Evolutionary conservation across 2,329 filamentous ascomycete genomes (phyloP).

Genomic region (Fusarium virguliforme): DNA sequence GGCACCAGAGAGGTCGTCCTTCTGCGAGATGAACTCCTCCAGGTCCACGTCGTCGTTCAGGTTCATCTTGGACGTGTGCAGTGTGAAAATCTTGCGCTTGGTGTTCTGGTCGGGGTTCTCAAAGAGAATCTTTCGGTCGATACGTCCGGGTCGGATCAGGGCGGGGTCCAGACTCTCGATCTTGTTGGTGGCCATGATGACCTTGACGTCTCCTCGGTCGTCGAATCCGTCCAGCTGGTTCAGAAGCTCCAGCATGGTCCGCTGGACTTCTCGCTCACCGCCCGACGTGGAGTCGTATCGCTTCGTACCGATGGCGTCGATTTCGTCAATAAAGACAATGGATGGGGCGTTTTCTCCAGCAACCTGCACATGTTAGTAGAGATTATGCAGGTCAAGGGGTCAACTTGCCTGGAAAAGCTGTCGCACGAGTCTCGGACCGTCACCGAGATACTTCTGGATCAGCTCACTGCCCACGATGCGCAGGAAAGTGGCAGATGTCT

Average conservation of each 20-base stretch:
- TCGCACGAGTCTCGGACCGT: slow-evolving; percentile 93
- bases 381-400: not conserved
- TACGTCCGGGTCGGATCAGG: slow-evolving; percentile 95
- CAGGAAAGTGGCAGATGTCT: slow-evolving; percentile 98
- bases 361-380: slow-evolving; percentile 67
- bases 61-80: slow-evolving; percentile 99
- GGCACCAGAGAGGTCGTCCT: slow-evolving; percentile 96
- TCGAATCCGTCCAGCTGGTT: slow-evolving; percentile 99
- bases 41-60: slow-evolving; percentile 97
- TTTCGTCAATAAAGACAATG: slow-evolving; percentile 99
- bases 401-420: slow-evolving; percentile 87
- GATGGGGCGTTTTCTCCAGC: slow-evolving; percentile 96
- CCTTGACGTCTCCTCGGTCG: slow-evolving; percentile 98
- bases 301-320: slow-evolving; percentile 98
- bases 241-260: slow-evolving; percentile 97
- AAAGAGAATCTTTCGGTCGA: slow-evolving; percentile 95
- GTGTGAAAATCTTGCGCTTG: slow-evolving; percentile 96
- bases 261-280: slow-evolving; percentile 96
- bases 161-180: slow-evolving; percentile 98
- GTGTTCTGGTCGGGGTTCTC: slow-evolving; percentile 85
- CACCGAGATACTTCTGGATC: slow-evolving; percentile 98
- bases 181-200: slow-evolving; percentile 99
- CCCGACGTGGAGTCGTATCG: slow-evolving; percentile 98
- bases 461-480: slow-evolving; percentile 97
- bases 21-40: slow-evolving; percentile 98